Evolutionary conservation across 441 rosid genomes (phyloP), one percentile per base, ranked within the genome.

Genomic region (Adansonia gregorii): DNA sequence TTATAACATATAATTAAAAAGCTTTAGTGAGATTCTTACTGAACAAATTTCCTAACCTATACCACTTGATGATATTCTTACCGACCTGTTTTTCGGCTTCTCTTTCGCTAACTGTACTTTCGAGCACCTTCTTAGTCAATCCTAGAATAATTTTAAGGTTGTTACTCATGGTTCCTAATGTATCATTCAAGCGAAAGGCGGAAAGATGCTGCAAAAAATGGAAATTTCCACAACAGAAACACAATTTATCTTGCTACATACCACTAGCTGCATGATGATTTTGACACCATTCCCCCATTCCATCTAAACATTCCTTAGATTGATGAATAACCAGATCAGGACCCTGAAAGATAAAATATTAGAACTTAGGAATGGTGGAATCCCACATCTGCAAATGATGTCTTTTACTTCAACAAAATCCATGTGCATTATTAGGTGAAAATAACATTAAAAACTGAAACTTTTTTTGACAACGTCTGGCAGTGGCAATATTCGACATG

Each of bases 211-310:
- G 3, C 46, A 8, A 51, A 49, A 43, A 63, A 46, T 20, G 27
- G 6, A 69, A 81, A 46, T 71, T 61, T 12, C 20, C 55, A 43
- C 3, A 45, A 35, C 56, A 48, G 31, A 77, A 35, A 35, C 31
- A 76, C 59, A 54, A 61, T 35, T 39, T 31, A 49, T 67, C 65
- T 45, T 60, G 76, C 35, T 56, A 74, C 89, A 84, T 86, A 95
- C 99, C 98, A 82, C 98, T 94, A 77, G 90, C 93, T 35, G 86
- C 93, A 75, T 94, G 99, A 87, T 94, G 98, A 77, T 70, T 82
- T 86, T 88, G 93, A 83, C 97, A 94, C 99, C 99, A 92, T 51
- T 94, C 97, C 67, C 90, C 91, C 97, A 93, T 93, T 74, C 79
- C 74, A 80, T 92, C 93, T 79, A 95, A 46, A 72, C 97, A 92